A percentile compares a stretch with the other conserved stretches of the same genome.
These are phyloP conservation scores for Exobasidium rhododendri DNA, from an alignment of 1,284 basidiomycete species.

Conservation along the genomic window DNA sequence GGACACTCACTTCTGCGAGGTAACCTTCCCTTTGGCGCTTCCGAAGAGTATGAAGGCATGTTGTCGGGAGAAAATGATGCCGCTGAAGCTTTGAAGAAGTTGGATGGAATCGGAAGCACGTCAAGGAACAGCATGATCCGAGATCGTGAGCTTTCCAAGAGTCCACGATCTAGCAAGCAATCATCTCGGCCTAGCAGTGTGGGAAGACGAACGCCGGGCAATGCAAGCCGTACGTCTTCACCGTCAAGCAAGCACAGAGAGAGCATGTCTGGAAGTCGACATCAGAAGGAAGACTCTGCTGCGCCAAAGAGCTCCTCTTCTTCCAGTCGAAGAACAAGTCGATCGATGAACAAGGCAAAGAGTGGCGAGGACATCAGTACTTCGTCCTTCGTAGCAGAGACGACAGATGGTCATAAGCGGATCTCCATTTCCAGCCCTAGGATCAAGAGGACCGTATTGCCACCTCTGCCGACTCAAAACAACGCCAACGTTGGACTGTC, in stretches of 20 bases:
- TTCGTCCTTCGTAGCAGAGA: neutral
- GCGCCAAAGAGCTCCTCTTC: constrained; percentile 7
- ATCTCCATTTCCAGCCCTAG: constrained; percentile 34
- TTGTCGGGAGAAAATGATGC: constrained; percentile 64
- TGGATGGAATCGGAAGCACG: constrained; percentile 79
- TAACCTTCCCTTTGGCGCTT: constrained; percentile 33
- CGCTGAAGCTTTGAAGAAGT: constrained; percentile 85
- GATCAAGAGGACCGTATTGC: constrained; percentile 32
- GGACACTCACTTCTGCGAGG: constrained; percentile 49
- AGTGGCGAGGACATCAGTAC: neutral
- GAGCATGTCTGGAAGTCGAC: constrained; percentile 13
- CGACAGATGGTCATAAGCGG: constrained; percentile 20
- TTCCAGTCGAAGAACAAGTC: neutral
- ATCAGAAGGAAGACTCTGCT: constrained; percentile 6
- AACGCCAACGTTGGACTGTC: neutral
- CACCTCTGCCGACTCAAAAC: constrained; percentile 26
- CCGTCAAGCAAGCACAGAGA: constrained; percentile 20
- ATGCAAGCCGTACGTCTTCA: constrained; percentile 30
- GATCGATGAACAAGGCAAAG: neutral
- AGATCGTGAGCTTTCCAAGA: constrained; percentile 22
- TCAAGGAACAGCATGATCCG: constrained; percentile 22
- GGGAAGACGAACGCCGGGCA: constrained; percentile 27
- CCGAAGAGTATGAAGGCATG: constrained; percentile 33
- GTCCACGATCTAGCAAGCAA: constrained; percentile 34
- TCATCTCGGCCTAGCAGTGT: constrained; percentile 33